Percentiles rank a stretch among this genome's conserved stretches.
These are phyloP conservation scores for Naganishia cerealis DNA, from an alignment of 1,284 basidiomycete species.

Conservation along the genomic window DNA sequence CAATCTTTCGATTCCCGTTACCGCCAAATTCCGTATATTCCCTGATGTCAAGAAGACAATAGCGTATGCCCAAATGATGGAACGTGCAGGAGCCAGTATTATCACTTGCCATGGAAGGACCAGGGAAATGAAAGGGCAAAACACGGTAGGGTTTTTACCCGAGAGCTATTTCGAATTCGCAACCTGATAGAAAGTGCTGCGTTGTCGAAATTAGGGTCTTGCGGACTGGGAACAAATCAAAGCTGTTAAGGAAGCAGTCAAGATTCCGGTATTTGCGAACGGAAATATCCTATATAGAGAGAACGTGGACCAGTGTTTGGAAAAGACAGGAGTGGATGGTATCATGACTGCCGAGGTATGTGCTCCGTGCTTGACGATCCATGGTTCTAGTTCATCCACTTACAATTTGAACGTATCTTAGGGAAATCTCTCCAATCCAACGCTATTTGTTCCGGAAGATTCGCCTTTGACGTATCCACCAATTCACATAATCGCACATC, in stretches of 20 bases:
- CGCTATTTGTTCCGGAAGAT: constrained; percentile 64
- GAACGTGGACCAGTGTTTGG: constrained; percentile 75
- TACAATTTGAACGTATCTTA: constrained; percentile 25
- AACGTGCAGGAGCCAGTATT: constrained; percentile 91
- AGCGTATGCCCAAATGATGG: constrained; percentile 90
- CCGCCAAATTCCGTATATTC: constrained; percentile 93
- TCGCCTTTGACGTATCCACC: constrained; percentile 61
- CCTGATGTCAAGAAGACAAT: constrained; percentile 81
- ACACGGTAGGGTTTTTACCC: constrained; percentile 38
- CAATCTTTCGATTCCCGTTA: constrained; percentile 84
- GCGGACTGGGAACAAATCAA: constrained; percentile 83
- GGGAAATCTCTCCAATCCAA: constrained; percentile 90
- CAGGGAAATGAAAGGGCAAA: constrained; percentile 85
- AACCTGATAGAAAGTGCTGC: background rate
- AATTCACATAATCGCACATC: constrained; percentile 68
- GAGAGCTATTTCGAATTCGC: background rate
- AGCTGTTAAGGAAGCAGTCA: constrained; percentile 81
- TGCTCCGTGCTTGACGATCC: background rate
- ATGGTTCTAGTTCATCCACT: background rate
- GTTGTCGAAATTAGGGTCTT: constrained; percentile 61
- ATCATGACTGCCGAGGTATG: constrained; percentile 85
- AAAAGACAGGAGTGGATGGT: constrained; percentile 79
- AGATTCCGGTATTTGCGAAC: constrained; percentile 92
- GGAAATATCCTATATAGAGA: constrained; percentile 86
- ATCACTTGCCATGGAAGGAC: constrained; percentile 89